Evolutionary conservation across 768 basidiomycete genomes (phyloP), one percentile per base, ranked within the genome.

Genomic region (Symmetrospora coprosmae): DNA sequence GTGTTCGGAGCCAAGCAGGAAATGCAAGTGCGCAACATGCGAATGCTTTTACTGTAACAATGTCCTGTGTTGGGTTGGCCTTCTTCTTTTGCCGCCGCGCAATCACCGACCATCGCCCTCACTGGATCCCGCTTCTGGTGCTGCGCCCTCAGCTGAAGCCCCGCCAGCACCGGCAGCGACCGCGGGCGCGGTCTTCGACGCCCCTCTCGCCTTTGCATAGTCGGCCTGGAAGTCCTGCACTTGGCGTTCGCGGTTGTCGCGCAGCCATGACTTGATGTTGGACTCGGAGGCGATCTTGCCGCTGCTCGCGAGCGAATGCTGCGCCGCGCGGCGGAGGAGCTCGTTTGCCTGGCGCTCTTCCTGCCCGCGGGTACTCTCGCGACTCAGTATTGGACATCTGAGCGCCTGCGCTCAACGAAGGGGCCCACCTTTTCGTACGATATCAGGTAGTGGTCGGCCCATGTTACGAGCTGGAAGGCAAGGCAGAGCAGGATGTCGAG

Each of bases 361-460:
- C 28, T 23, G 13, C 46, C 16, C 13, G 19, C 19, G 19, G 38
- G 38, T 13, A 39, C 38, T 19, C 13, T 13, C 13, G 13, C 38
- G 19, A 13, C 19, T 13, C 13, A 39, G 6, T 25, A 5, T 28
- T 25, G 9, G 6, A 25, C 27, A 5, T 47, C 33, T 4, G 45
- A 47, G 4, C 4, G 21, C 33, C 4, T 28, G n/a, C 27, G 4
- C 3, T 7, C 6, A n/a, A 25, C 3, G 13, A 47, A 14, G 19
- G 33, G 21, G 33, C 45, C 4, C 33, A 47, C 45, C 27, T 31
- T 25, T 31, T 58, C 55, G 33, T 58, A 47, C 25, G 55, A 43
- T 13, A 58, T 23, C 14, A 58, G 41, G 34, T 43, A 58, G 16
- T 58, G 39, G 34, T 58, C 55, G n/a, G 55, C 55, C 41, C 55